Base-by-base conservation (phyloP, 768 basidiomycete genomes). In the Baorangia bicolor region DNA sequence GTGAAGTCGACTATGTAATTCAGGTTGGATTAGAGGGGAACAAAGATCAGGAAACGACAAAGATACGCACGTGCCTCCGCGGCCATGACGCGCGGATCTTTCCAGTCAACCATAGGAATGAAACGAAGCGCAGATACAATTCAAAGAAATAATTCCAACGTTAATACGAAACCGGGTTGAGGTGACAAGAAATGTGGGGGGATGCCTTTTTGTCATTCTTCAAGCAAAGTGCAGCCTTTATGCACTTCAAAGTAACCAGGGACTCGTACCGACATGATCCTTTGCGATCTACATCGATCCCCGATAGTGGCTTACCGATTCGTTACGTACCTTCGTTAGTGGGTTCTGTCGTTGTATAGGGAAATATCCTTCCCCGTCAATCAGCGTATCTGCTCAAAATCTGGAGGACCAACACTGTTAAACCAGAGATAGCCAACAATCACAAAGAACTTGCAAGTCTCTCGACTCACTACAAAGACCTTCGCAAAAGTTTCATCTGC, bases 1-100 rank as follows among this genome's bases (percentile, higher is more conserved):
- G 73, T 74, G 63, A 88, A 87, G 47, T 79, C 77, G 51, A 74
- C 87, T 88, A 54, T 38, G 37, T 34, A 21, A 28, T 31, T 14
- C 45, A 41, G 39, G 42, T 54, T 33, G 50, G 33, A 47, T 56
- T 18, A 58, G 46, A 44, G n/a, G 25, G 31, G 31, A 35, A 39
- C 27, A 51, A 51, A 28, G 18, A 18, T 20, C 14, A 4, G 9
- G 5, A 43, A 57, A 38, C 14, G 10, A 37, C 23, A 28, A 48
- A 33, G 39, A 57, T 43, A 59, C 70, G 34, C 51, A 68, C 68
- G 21, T 25, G 66, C 68, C 38, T 72, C 59, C 28, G 35, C 34
- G 25, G 55, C 58, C 58, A 70, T 54, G 49, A 57, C 58, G 2
- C 46, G 50, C 10, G 61, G 59, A 37, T 60, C 48, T 53, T 58